phyloP scores from a whole-genome alignment of 225 moss, liverwort and hornwort species.

The Ulota crispa region DNA sequence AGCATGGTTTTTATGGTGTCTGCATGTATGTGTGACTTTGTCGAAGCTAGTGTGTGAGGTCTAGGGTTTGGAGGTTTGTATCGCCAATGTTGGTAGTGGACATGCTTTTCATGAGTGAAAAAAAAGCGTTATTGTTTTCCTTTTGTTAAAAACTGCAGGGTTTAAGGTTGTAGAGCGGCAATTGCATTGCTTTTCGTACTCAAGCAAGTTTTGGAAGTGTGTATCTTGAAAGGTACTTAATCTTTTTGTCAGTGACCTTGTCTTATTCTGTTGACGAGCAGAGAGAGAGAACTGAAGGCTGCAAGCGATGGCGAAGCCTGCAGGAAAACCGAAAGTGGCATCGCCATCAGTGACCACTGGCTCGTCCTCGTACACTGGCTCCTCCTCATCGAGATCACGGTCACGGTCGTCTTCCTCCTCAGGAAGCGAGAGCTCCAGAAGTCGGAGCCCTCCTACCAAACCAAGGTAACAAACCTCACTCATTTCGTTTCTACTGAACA shows the following conservation, averaged over 20 bases:
- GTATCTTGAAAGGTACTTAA: neutral
- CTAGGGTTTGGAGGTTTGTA: neutral
- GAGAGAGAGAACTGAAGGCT: conserved; percentile 14
- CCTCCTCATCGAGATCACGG: conserved; percentile 91
- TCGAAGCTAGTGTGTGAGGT: neutral
- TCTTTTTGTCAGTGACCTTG: neutral
- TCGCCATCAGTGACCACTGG: conserved; percentile 91
- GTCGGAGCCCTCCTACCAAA: conserved; percentile 81
- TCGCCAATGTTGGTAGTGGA: too few species aligned
- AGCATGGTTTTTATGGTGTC: conserved; percentile 7
- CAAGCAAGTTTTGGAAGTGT: neutral
- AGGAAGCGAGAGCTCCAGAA: conserved; percentile 83
- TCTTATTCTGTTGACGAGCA: neutral
- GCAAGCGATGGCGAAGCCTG: conserved; percentile 43
- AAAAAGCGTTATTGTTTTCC: neutral
- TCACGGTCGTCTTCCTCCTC: conserved; percentile 89
- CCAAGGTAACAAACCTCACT: conserved; percentile 44
- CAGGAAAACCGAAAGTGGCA: conserved; percentile 68
- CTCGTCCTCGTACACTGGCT: conserved; percentile 89
- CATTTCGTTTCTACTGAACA: too few species aligned
- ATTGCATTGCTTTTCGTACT: neutral
- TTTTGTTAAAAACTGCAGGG: conserved; percentile 14
- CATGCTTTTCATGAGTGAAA: neutral
- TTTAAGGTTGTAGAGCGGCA: conserved; percentile 10
- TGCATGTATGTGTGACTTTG: neutral